Evolutionary conservation across 2,329 filamentous ascomycete species (phyloP), one percentile per base, ranked within the genome.

Genomic region (Colletotrichum spaethianum): DNA sequence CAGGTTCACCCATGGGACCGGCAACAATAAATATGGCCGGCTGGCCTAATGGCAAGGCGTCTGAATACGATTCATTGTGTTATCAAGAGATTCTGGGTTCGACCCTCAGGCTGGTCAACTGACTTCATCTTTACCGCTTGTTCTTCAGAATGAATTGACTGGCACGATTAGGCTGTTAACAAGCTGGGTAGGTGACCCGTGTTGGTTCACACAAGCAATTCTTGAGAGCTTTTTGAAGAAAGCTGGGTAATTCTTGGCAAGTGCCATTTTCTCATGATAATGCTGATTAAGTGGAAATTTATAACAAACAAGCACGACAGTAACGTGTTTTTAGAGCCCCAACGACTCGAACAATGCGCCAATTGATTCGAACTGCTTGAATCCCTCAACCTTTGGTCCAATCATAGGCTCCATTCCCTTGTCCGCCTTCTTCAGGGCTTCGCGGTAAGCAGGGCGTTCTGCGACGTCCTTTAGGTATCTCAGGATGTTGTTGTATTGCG

Each of bases 381-480:
- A 72, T 3, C n/a, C 42, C 38, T 69, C 44, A 3, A 55, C 70
- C 53, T 69, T 72, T 46, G 70, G 59, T 2, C 53, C 59, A 23
- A 31, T 72, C 59, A 72, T 16, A 2, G 70, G 70, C 57, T 84
- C 79, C 78, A 89, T 77, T 0, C 78, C 85, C 0, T 86, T 84
- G 74, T 90, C 88, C 0, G 80, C 82, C 79, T 86, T 89, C 48
- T 76, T 76, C 82, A 86, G 86, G 0, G 88, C 86, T 56, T 75
- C 80, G 75, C 78, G 79, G 74, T 89, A 90, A 0, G 80, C 86
- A 28, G 84, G 82, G 36, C 89, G 80, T 65, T 77, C 72, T 0
- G 80, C 80, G 12, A 89, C 77, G 4, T 87, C 79, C 75, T 82
- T 67, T 38, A 90, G 75, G 72, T 86, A 91, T 0, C 72, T 75